Percentiles rank a stretch among this genome's conserved stretches.
Conservation (phyloP, 495 filamentous ascomycete species). For the Penicilliopsis zonata region DNA sequence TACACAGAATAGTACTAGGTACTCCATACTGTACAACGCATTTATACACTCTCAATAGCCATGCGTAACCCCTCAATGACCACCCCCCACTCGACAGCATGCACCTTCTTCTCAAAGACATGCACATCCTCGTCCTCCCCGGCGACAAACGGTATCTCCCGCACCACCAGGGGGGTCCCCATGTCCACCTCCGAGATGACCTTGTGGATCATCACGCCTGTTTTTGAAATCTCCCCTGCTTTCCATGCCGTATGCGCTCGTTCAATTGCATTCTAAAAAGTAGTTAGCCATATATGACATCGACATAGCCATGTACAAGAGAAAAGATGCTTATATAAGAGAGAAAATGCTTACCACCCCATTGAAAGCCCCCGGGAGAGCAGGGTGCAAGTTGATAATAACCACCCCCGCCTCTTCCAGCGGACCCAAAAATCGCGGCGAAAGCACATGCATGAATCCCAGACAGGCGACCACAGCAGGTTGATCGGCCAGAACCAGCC, state of each 20-base stretch:
- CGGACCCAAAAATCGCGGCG: constrained; percentile 51
- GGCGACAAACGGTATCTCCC: constrained; percentile 56
- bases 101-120: constrained; percentile 57
- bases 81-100: constrained; percentile 54
- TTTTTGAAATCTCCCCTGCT: constrained; percentile 59
- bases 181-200: constrained; percentile 78
- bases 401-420: constrained; percentile 45
- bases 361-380: constrained; percentile 64
- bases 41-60: constrained; percentile 35
- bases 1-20: too few relatives aligned
- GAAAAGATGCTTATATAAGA: constrained; percentile 2
- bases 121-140: constrained; percentile 50
- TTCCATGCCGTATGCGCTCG: constrained; percentile 66
- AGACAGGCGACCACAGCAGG: constrained; percentile 61
- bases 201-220: constrained; percentile 89
- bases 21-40: too few relatives aligned
- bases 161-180: constrained; percentile 60
- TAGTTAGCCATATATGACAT: neutral
- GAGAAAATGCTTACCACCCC: constrained; percentile 40
- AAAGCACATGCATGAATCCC: constrained; percentile 46
- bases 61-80: constrained; percentile 58
- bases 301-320: constrained; percentile 2
- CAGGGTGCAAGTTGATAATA: constrained; percentile 84
- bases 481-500: constrained; percentile 49
- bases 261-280: constrained; percentile 51